A percentile compares a stretch with the other conserved stretches of the same genome.
Evolutionary conservation across 2,329 filamentous ascomycete genomes (phyloP).

Genomic region (Dactylellina drechsleri): DNA sequence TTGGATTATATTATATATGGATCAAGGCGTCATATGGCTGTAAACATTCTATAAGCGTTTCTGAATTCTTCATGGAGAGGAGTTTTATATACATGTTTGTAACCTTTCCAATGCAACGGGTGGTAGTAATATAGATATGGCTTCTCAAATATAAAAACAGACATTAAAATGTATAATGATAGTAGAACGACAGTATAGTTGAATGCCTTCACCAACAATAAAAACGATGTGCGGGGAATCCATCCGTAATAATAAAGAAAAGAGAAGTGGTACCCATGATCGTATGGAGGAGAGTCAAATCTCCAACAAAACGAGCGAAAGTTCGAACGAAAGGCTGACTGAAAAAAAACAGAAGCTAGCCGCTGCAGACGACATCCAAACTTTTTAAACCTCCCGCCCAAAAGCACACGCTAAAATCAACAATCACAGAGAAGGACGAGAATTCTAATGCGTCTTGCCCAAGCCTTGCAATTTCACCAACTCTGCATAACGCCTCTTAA

Average conservation of each 20-base stretch:
- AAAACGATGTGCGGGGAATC: no score
- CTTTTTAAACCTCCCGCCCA: no score
- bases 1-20: background rate
- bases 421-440: background rate
- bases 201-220: no score
- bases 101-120: background rate
- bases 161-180: background rate
- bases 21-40: background rate
- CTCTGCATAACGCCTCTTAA: constrained; percentile 78
- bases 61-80: background rate
- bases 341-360: constrained; percentile 22
- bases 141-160: background rate
- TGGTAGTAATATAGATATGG: background rate
- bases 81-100: constrained; percentile 2
- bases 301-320: no score
- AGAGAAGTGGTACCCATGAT: no score
- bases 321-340: no score
- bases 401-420: no score
- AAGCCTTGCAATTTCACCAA: constrained; percentile 82
- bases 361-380: background rate
- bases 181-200: background rate
- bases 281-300: no score
- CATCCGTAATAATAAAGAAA: no score
- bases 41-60: background rate
- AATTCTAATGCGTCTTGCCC: constrained; percentile 66